Base-by-base conservation (phyloP, 2,329 filamentous ascomycete species). In the Cryphonectria radicalis region DNA sequence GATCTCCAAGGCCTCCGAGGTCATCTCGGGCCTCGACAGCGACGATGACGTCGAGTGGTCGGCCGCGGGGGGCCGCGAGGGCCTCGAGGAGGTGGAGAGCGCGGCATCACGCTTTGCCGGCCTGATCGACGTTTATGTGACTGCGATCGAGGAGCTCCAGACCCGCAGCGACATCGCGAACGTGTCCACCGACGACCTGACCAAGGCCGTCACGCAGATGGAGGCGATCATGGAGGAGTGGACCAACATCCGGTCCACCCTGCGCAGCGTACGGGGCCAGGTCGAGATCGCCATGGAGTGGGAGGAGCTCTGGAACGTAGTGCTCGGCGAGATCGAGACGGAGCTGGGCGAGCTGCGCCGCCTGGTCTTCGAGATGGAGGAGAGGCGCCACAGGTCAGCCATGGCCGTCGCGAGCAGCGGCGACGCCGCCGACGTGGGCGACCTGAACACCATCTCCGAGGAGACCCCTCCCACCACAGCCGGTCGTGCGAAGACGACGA, bases 11-110 rank as follows among this genome's bases (percentile, higher is more conserved):
- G 95, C 95, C 0, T 92, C 92, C 0, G 94, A 97, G 77, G 95
- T 98, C 43, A 90, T 99, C 68, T 89, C 89, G 69, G 95, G 95
- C 6, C 84, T 99, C 59, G 94, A 98, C 79, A 94, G 95, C 68
- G 95, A 98, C 74, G 96, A 98, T 80, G 96, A 99, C 78, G 94
- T 98, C 22, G 95, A 98, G 80, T 99, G 96, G 96, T 95, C 96
- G 2, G 95, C 95, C 1, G 89, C 89, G 8, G 96, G 94, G 67
- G 96, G 96, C 2, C 87, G 92, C 73, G 93, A 95, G 80, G 93
- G 93, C 2, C 84, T 95, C 50, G 91, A 90, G 66, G 90, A 92
- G 75, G 90, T 92, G 35, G 90, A 92, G 77, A 88, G 84, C 74
- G 90, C 95, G 32, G 95, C 98, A 73, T 84, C 87, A 53, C 91